Evolutionary conservation across 257 asterid species (phyloP).

Genomic region (Scutellaria baicalensis): DNA sequence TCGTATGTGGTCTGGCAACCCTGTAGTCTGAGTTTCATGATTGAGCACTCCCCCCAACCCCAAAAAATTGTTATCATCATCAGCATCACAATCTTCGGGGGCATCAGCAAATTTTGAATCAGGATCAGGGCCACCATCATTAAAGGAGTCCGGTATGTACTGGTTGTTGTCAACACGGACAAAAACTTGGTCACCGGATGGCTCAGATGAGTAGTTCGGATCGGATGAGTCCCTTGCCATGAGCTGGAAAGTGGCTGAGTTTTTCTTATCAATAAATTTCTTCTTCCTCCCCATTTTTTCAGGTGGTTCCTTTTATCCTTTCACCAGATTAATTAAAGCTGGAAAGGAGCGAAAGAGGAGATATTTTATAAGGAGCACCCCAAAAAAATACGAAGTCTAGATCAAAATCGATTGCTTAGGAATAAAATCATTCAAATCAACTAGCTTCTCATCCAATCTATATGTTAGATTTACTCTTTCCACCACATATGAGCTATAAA

Average conservation of each 20-base stretch:
- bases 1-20: slow-evolving; percentile 60
- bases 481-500: not conserved
- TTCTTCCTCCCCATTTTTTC: slow-evolving; percentile 52
- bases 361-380: slow-evolving; percentile 2
- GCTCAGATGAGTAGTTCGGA: slow-evolving; percentile 54
- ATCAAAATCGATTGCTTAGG: not conserved
- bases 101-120: slow-evolving; percentile 62
- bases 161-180: slow-evolving; percentile 55
- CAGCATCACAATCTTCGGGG: slow-evolving; percentile 35
- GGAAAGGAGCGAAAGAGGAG: not conserved
- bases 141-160: slow-evolving; percentile 28
- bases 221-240: slow-evolving; percentile 85
- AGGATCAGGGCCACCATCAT: slow-evolving; percentile 27
- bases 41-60: slow-evolving; percentile 6
- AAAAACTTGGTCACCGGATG: slow-evolving; percentile 66
- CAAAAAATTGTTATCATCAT: slow-evolving; percentile 3
- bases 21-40: slow-evolving; percentile 1
- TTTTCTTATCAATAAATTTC: slow-evolving; percentile 81
- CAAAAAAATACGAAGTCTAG: not conserved
- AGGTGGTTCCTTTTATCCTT: not conserved
- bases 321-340: not conserved
- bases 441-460: not conserved
- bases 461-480: not conserved
- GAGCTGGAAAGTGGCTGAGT: slow-evolving; percentile 77
- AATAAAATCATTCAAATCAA: not conserved